Conservation (phyloP, 768 basidiomycete species). For the Guyanaporus albipodus region DNA sequence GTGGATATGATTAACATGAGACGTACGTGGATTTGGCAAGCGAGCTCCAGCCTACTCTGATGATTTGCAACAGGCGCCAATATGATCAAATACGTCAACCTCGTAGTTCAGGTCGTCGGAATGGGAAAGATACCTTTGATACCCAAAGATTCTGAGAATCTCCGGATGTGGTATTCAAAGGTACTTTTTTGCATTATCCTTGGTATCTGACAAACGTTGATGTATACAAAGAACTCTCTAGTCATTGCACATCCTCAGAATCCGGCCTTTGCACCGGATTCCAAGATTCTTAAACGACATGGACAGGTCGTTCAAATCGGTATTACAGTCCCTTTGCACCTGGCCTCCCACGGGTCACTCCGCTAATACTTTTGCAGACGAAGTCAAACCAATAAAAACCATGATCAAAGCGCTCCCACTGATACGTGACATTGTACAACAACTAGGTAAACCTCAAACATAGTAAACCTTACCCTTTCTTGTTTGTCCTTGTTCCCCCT, state of each 20-base stretch:
- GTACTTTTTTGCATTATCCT: slow-evolving; percentile 34
- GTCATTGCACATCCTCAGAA: slow-evolving; percentile 68
- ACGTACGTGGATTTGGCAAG: slow-evolving; percentile 42
- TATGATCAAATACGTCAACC: slow-evolving; percentile 61
- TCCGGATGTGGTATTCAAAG: slow-evolving; percentile 70
- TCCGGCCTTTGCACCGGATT: slow-evolving; percentile 40
- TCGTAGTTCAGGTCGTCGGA: slow-evolving; percentile 78
- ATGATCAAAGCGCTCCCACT: slow-evolving; percentile 61
- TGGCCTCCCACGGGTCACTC: background rate
- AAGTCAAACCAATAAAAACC: slow-evolving; percentile 72
- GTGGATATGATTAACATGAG: slow-evolving; percentile 71
- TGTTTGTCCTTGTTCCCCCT: background rate
- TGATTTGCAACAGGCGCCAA: slow-evolving; percentile 36
- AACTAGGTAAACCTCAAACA: slow-evolving; percentile 13
- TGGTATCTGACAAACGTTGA: slow-evolving; percentile 4
- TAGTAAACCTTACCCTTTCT: slow-evolving; percentile 6
- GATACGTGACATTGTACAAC: slow-evolving; percentile 55
- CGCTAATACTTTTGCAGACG: slow-evolving; percentile 39
- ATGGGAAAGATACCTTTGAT: slow-evolving; percentile 50
- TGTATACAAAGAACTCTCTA: slow-evolving; percentile 57
- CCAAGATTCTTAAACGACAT: slow-evolving; percentile 51
- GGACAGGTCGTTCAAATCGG: slow-evolving; percentile 63
- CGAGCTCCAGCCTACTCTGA: background rate
- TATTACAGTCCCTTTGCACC: slow-evolving; percentile 25
- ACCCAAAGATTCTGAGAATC: slow-evolving; percentile 52